These are phyloP conservation scores for Sarocladiaceae sp. DNA, from an alignment of 2,329 filamentous ascomycete species.

Conservation along the genomic window DNA sequence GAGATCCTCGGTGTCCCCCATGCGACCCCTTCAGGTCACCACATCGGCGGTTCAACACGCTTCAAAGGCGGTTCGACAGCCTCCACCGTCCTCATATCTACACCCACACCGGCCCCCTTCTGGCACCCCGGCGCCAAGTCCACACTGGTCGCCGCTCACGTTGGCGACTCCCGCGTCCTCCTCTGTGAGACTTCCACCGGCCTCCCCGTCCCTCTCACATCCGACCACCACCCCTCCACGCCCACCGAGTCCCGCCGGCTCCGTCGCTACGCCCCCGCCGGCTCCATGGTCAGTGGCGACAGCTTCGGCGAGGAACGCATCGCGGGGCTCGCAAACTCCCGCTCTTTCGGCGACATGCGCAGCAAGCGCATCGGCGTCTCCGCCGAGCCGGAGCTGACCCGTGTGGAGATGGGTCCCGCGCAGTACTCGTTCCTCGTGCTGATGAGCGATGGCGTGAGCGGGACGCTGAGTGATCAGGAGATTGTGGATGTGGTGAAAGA, in stretches of 20 bases:
- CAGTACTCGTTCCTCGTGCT: conserved; percentile 88
- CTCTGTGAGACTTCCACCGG: conserved; percentile 84
- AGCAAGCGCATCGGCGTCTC: conserved; percentile 90
- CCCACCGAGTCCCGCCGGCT: conserved; percentile 78
- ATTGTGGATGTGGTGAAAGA: conserved; percentile 96
- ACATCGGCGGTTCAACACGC: conserved; percentile 67
- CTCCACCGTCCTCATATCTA: conserved; percentile 84
- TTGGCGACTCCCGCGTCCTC: conserved; percentile 86
- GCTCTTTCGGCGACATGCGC: conserved; percentile 86
- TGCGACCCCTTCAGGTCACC: conserved; percentile 47
- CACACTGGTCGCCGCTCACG: conserved; percentile 80
- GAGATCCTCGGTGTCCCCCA: conserved; percentile 67
- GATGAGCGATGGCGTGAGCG: conserved; percentile 82
- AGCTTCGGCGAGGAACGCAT: conserved; percentile 97
- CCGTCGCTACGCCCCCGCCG: conserved; percentile 71
- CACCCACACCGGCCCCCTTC: conserved; percentile 83
- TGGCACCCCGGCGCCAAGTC: conserved; percentile 88
- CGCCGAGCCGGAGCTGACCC: conserved; percentile 83
- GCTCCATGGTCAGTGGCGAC: conserved; percentile 75
- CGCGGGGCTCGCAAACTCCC: conserved; percentile 85
- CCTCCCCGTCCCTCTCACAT: conserved; percentile 72
- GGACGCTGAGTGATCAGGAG: conserved; percentile 83
- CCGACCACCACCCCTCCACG: conserved; percentile 86
- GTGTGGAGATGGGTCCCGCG: conserved; percentile 71
- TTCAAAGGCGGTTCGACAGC: conserved; percentile 95